These are phyloP conservation scores for Penicillium arizonense DNA, from an alignment of 495 filamentous ascomycete genomes.

Conservation along the genomic window DNA sequence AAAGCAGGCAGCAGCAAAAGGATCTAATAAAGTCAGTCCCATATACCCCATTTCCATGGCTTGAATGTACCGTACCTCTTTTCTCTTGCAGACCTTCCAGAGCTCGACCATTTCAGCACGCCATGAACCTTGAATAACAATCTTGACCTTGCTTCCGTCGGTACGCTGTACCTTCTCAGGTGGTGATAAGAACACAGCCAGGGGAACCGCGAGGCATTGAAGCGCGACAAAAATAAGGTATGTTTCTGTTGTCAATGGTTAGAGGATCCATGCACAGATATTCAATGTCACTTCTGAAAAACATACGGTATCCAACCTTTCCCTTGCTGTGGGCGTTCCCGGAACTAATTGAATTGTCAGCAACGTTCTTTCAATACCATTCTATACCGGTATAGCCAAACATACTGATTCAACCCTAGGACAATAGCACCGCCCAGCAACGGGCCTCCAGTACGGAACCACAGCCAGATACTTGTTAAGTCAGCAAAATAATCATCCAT, in stretches of 20 bases:
- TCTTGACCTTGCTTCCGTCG: constrained; percentile 52
- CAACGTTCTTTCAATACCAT: constrained; percentile 15
- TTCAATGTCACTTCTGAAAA: neutral
- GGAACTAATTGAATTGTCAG: constrained; percentile 14
- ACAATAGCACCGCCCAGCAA: constrained; percentile 63
- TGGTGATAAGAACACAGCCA: constrained; percentile 52
- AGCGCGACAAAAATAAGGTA: constrained; percentile 61
- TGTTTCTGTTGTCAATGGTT: constrained; percentile 24
- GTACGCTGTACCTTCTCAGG: constrained; percentile 54
- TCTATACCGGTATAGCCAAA: neutral
- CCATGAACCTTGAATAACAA: constrained; percentile 44
- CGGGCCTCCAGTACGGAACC: constrained; percentile 56
- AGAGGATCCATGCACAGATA: neutral
- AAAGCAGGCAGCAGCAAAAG: constrained; percentile 34
- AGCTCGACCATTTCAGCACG: constrained; percentile 27
- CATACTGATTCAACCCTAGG: constrained; percentile 54
- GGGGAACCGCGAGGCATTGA: constrained; percentile 52
- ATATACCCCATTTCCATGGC: neutral
- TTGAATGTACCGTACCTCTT: constrained; percentile 18
- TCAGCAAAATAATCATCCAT: neutral
- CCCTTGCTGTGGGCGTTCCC: constrained; percentile 20
- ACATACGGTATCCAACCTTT: constrained; percentile 28
- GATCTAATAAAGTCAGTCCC: constrained; percentile 16
- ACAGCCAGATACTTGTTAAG: constrained; percentile 53
- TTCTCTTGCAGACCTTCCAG: constrained; percentile 25